A percentile compares a stretch with the other conserved stretches of the same genome.
Conservation (phyloP, 2,329 filamentous ascomycete species). For the Calonectria pauciramosa region DNA sequence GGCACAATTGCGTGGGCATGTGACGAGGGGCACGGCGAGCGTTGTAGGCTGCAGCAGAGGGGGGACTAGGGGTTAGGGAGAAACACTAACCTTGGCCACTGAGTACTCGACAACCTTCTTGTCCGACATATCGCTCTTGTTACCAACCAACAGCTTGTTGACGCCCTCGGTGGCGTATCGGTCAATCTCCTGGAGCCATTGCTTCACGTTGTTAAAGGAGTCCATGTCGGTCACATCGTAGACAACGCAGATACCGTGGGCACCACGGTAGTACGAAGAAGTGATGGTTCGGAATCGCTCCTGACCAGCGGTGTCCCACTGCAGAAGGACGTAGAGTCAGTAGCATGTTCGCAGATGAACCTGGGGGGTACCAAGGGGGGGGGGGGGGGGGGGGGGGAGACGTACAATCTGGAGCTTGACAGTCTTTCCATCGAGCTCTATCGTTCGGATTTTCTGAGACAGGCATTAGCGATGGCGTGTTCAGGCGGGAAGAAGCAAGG, state of each 20-base stretch:
- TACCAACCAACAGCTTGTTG: conserved; percentile 98
- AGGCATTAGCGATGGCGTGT: conserved; percentile 30
- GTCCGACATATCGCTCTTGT: conserved; percentile 99
- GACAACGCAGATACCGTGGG: conserved; percentile 99
- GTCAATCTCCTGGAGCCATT: conserved; percentile 99
- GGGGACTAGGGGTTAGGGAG: background rate
- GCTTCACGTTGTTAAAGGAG: conserved; percentile 99
- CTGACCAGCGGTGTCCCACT: conserved; percentile 99
- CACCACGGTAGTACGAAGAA: conserved; percentile 98
- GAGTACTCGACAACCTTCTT: conserved; percentile 99
- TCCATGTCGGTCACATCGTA: conserved; percentile 99
- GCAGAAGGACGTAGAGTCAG: conserved; percentile 35
- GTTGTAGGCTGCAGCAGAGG: conserved; percentile 10
- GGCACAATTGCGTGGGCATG: conserved; percentile 38
- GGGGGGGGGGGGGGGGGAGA: conserved; percentile 36
- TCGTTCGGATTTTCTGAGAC: conserved; percentile 96
- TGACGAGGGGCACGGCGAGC: conserved; percentile 24
- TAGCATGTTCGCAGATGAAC: background rate
- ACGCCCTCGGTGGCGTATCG: conserved; percentile 99
- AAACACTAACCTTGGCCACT: conserved; percentile 87
- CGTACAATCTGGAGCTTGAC: conserved; percentile 99
- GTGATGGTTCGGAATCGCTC: conserved; percentile 99
- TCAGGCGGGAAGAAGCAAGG: conserved; percentile 1
- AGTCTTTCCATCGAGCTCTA: conserved; percentile 99
- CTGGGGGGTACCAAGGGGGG: background rate